Evolutionary conservation across 176 grass and related monocot species (phyloP).

Genomic region (Stipa capillata): DNA sequence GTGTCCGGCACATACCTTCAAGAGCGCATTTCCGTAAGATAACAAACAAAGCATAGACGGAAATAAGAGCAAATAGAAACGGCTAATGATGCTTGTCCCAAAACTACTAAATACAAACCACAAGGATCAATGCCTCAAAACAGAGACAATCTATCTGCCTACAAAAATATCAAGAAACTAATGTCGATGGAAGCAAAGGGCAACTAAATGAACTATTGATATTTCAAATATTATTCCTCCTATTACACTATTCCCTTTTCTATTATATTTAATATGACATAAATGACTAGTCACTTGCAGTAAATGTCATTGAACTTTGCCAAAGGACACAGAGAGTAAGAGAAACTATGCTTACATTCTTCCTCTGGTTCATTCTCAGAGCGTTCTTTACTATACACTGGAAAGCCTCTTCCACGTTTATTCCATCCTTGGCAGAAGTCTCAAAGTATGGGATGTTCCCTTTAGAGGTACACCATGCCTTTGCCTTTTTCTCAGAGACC

Average conservation of each 20-base stretch:
- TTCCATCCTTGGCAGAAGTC: conserved; percentile 94
- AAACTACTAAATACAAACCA: not conserved
- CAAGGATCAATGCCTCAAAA: not conserved
- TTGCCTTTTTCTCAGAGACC: conserved; percentile 97
- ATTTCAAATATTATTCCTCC: not conserved
- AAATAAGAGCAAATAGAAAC: not conserved
- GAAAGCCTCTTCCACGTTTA: conserved; percentile 91
- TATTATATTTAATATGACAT: not conserved
- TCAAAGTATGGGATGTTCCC: conserved; percentile 95
- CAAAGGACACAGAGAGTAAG: not conserved
- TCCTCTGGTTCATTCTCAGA: conserved; percentile 94
- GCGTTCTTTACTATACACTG: conserved; percentile 81
- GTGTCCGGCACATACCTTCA: conserved; percentile 85
- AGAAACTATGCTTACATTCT: conserved; percentile 62
- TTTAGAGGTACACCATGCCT: conserved; percentile 89
- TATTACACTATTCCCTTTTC: not conserved
- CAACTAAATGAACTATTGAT: not conserved
- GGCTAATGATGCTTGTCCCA: not conserved
- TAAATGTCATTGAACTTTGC: not conserved
- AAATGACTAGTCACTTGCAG: not conserved
- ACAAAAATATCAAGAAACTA: not conserved
- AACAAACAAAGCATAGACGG: not conserved
- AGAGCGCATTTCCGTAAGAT: not conserved
- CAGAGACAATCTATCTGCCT: not conserved
- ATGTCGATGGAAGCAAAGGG: not conserved